Evolutionary conservation across 306 rosid species (phyloP).

Genomic region (Citrullus amarus): DNA sequence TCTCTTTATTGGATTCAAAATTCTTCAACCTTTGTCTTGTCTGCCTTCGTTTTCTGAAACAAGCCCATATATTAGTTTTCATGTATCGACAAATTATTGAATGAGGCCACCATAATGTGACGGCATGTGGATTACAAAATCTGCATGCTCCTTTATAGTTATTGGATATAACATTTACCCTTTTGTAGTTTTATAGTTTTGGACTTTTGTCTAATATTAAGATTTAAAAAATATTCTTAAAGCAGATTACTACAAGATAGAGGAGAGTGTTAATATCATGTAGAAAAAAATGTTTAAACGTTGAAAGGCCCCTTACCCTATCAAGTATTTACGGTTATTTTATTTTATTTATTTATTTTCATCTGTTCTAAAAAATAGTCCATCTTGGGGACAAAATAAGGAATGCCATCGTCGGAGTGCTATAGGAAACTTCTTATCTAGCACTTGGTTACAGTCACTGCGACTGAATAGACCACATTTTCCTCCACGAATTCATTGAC

Average conservation of each 20-base stretch:
- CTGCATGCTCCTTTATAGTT: no score
- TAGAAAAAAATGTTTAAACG: background rate
- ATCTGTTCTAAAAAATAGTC: no score
- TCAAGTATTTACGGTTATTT: background rate
- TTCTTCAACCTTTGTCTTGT: background rate
- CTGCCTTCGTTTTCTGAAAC: background rate
- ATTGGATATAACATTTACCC: no score
- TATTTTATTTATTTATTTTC: background rate
- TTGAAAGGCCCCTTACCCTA: background rate
- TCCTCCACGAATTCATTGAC: background rate
- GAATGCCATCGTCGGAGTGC: no score
- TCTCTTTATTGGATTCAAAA: slow-evolving; percentile 3
- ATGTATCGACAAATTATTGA: no score
- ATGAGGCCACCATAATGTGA: no score
- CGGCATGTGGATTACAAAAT: no score
- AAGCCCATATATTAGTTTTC: background rate
- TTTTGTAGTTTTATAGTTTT: background rate
- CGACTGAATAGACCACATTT: no score
- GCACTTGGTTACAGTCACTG: no score
- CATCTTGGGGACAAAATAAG: no score
- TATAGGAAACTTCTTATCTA: no score
- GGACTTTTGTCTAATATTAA: background rate
- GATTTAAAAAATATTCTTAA: background rate
- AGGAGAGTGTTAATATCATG: background rate
- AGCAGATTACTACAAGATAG: no score